These are phyloP conservation scores for Mariannaea sp. DNA, from an alignment of 2,329 filamentous ascomycete genomes.

Conservation along the genomic window DNA sequence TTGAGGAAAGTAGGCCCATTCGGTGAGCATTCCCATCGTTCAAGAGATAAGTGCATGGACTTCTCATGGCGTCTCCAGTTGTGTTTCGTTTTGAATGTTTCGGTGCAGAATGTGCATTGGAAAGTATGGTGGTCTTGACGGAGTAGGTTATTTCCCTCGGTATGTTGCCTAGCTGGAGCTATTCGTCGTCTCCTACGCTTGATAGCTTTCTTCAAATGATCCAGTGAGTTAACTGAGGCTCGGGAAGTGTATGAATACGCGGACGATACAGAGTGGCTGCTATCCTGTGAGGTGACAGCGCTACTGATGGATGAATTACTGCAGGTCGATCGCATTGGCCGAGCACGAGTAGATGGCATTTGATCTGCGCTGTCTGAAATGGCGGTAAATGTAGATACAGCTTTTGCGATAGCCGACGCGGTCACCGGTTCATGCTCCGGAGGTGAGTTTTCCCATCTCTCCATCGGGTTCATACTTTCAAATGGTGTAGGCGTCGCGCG, in stretches of 20 bases:
- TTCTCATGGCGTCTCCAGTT: constrained; percentile 58
- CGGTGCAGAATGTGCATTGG: constrained; percentile 54
- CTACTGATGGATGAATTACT: constrained; percentile 56
- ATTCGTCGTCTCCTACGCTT: constrained; percentile 3
- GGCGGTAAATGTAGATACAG: constrained; percentile 11
- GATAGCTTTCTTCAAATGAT: neutral
- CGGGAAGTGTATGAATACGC: constrained; percentile 53
- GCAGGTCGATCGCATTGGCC: neutral
- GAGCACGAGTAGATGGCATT: neutral
- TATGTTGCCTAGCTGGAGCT: neutral
- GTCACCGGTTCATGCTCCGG: constrained; percentile 35
- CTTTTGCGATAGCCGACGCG: constrained; percentile 33
- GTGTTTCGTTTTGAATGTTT: constrained; percentile 51
- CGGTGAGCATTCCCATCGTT: constrained; percentile 52
- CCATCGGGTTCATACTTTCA: constrained; percentile 26
- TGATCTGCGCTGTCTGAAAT: neutral
- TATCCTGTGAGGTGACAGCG: constrained; percentile 59
- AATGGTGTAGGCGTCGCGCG: constrained; percentile 39
- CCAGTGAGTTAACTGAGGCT: constrained; percentile 45
- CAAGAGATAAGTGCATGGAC: constrained; percentile 51
- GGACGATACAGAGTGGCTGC: constrained; percentile 47
- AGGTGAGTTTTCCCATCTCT: constrained; percentile 35
- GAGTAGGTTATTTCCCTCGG: neutral
- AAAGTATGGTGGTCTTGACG: constrained; percentile 12
- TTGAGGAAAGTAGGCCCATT: constrained; percentile 44